Conservation (phyloP, 495 filamentous ascomycete genomes). For the Neurospora sp. region DNA sequence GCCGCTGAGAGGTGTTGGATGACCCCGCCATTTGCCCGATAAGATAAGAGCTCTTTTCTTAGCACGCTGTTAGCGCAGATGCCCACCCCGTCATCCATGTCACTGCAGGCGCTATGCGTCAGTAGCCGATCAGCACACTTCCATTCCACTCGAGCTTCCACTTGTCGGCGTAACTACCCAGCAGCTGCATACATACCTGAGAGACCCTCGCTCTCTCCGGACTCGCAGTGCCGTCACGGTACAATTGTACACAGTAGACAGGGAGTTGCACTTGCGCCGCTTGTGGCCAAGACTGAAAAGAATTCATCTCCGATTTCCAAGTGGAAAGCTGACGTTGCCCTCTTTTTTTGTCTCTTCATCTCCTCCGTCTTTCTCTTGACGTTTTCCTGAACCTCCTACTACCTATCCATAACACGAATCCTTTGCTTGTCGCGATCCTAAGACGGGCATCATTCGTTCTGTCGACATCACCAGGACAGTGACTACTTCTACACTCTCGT, state of each 20-base stretch:
- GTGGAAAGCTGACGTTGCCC: neutral
- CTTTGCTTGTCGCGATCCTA: neutral
- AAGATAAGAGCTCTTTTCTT: conserved; percentile 8
- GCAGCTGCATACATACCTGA: neutral
- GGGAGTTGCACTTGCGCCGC: neutral
- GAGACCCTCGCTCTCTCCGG: neutral
- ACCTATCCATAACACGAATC: neutral
- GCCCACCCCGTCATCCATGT: neutral
- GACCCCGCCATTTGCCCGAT: neutral
- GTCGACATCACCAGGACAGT: neutral
- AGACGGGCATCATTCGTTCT: neutral
- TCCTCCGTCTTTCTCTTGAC: neutral
- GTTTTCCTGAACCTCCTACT: neutral
- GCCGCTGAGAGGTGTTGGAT: neutral
- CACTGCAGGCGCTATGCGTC: neutral
- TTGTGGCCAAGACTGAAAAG: neutral
- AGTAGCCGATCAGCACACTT: neutral
- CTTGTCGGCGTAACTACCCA: neutral
- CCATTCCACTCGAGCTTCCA: neutral
- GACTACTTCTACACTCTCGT: neutral
- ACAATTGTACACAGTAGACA: neutral
- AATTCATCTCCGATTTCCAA: neutral
- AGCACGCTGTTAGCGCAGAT: neutral
- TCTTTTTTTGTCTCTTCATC: neutral
- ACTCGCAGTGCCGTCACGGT: neutral